Evolutionary conservation across 169 alveolate species (phyloP), one percentile per base, ranked within the genome.

Genomic region (Miamiensis avidus): DNA sequence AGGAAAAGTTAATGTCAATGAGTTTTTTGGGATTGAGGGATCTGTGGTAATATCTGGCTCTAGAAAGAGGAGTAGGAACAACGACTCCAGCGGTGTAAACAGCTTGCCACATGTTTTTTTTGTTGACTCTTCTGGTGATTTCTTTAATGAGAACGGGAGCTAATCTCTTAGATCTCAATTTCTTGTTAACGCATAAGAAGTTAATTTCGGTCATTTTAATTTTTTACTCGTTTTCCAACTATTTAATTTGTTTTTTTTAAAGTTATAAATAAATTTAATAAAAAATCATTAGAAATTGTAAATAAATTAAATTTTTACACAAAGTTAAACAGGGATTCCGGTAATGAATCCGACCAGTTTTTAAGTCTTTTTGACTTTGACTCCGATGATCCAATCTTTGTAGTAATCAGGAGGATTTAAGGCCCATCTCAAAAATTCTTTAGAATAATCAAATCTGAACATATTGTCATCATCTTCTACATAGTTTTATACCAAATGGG

Each of bases 401-500:
- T 90, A 83, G 78, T 95, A 94, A 26, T 96, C 98, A 29, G 99
- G 99, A 0, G 99, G 97, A 33, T 95, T 89, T 79, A 99, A 86
- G 31, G 99, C 99, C 99, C 99, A 99, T 83, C 89, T 89, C 76
- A 99, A 89, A 88, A 98, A 98, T 72, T 96, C 99, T 64, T 95
- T 93, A 29, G 99, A 95, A 91, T 99, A 99, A 86, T 98, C 99
- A 85, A 99, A 98, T 87, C 99, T 97, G 89, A 99, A 98, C 94
- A 96, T 94, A 82, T 94, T 93, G 89, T 97, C 99, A 83, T 97
- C 99, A 94, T 99, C 99, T 86, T 99, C 99, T 26, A 99, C 99
- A 93, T 99, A 99, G 91, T 98, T 96, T 82, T 98, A 96, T 34
- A 93, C 96, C 82, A 99, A 93, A 75, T 98, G 90, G 0, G 88